phyloP scores from a whole-genome alignment of 331 rosid species.

The Malus hybrid region DNA sequence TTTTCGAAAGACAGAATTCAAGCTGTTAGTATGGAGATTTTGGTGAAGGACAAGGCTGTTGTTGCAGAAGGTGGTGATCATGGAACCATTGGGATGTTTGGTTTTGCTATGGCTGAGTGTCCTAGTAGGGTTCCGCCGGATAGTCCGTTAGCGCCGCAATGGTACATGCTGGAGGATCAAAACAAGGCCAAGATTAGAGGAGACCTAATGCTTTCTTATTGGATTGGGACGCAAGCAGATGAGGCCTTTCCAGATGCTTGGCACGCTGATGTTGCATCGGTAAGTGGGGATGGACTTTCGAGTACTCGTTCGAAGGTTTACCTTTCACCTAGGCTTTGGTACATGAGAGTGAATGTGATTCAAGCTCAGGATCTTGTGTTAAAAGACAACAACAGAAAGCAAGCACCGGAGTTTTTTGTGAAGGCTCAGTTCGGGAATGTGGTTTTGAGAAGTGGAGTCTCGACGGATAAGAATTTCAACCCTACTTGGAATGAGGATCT shows the following conservation, averaged over 20 bases:
- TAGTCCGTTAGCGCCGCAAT: constrained; percentile 28
- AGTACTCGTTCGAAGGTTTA: constrained; percentile 18
- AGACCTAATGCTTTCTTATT: constrained; percentile 41
- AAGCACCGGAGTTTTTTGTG: constrained; percentile 12
- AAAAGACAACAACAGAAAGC: background rate
- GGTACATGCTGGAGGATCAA: constrained; percentile 27
- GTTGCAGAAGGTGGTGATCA: background rate
- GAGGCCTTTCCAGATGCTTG: constrained; percentile 28
- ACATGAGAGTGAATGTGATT: constrained; percentile 41
- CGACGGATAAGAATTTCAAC: constrained; percentile 7
- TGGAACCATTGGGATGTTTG: constrained; percentile 12
- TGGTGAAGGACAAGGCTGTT: constrained; percentile 21
- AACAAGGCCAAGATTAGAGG: constrained; percentile 24
- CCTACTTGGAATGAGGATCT: constrained; percentile 49
- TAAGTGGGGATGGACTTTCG: background rate
- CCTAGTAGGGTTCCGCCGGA: constrained; percentile 37
- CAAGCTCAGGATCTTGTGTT: constrained; percentile 31
- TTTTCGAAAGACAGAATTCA: constrained; percentile 28
- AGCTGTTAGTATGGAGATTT: constrained; percentile 19
- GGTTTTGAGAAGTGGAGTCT: constrained; percentile 15
- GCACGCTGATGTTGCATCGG: constrained; percentile 9
- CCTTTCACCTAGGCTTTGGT: constrained; percentile 34
- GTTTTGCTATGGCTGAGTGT: constrained; percentile 21
- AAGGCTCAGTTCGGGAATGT: constrained; percentile 29
- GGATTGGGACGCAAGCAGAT: constrained; percentile 27